A percentile compares a stretch with the other conserved stretches of the same genome.
Evolutionary conservation across 2,329 filamentous ascomycete species (phyloP).

Genomic region (Fusarium bulbicola): DNA sequence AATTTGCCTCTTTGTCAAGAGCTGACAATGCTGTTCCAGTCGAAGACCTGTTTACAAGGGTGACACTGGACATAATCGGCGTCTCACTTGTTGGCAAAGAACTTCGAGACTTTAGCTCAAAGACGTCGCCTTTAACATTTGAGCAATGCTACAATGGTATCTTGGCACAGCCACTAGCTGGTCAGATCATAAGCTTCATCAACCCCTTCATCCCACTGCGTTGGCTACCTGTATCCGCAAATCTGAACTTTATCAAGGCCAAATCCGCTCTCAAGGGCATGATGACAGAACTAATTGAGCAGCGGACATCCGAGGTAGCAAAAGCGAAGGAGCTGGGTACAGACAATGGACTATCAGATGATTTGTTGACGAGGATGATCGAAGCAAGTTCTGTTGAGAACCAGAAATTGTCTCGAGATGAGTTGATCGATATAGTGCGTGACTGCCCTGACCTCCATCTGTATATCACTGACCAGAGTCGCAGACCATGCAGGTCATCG

Average conservation of each 20-base stretch:
- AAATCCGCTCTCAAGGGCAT: constrained; percentile 8
- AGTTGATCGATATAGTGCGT: constrained; percentile 25
- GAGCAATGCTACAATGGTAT: constrained; percentile 21
- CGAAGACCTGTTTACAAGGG: background rate
- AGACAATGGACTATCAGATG: background rate
- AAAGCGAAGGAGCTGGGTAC: background rate
- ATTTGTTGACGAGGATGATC: constrained; percentile 27
- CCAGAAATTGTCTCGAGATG: constrained; percentile 11
- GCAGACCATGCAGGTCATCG: constrained; percentile 25
- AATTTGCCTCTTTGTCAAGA: fast-evolving
- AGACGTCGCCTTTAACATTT: background rate
- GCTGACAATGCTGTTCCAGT: background rate
- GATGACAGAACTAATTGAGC: constrained; percentile 20
- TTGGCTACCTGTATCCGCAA: constrained; percentile 18
- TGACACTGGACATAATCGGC: constrained; percentile 18
- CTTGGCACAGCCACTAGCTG: constrained; percentile 1
- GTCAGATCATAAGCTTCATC: constrained; percentile 19
- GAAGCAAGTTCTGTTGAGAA: constrained; percentile 8
- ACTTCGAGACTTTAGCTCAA: constrained; percentile 4
- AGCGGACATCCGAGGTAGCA: constrained; percentile 3
- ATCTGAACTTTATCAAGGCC: constrained; percentile 9
- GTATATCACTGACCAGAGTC: fast-evolving
- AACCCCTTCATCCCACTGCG: constrained; percentile 15
- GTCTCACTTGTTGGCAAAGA: constrained; percentile 7
- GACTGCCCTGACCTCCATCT: fast-evolving